Percentiles rank a stretch among this genome's conserved stretches.
Conservation (phyloP, 2,329 filamentous ascomycete genomes). For the Xylaria sp. region DNA sequence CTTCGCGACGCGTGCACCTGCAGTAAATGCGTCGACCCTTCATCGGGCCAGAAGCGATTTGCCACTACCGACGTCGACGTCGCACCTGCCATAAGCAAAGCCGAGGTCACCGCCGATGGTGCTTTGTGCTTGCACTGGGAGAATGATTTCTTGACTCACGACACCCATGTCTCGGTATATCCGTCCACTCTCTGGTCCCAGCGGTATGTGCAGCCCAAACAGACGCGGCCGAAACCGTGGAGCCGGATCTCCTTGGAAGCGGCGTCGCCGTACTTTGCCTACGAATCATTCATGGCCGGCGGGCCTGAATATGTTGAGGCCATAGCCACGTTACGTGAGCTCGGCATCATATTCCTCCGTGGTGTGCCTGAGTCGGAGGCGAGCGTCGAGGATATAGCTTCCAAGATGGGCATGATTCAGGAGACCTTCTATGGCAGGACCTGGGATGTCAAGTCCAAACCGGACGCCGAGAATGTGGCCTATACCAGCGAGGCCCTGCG, state of each 20-base stretch:
- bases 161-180: slow-evolving; percentile 52
- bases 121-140: slow-evolving; percentile 71
- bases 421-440: slow-evolving; percentile 92
- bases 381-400: slow-evolving; percentile 74
- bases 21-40: slow-evolving; percentile 65
- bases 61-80: slow-evolving; percentile 71
- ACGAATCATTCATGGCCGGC: slow-evolving; percentile 74
- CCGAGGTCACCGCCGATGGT: slow-evolving; percentile 49
- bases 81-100: slow-evolving; percentile 53
- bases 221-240: slow-evolving; percentile 22
- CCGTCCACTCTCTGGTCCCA: slow-evolving; percentile 35
- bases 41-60: slow-evolving; percentile 72
- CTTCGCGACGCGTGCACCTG: slow-evolving; percentile 71
- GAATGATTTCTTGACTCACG: slow-evolving; percentile 54
- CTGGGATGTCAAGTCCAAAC: slow-evolving; percentile 88
- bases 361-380: slow-evolving; percentile 76
- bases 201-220: not conserved
- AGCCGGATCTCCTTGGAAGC: slow-evolving; percentile 53
- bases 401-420: slow-evolving; percentile 80
- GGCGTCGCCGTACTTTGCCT: slow-evolving; percentile 69
- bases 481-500: slow-evolving; percentile 86
- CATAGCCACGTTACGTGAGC: slow-evolving; percentile 69
- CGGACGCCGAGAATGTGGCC: slow-evolving; percentile 88
- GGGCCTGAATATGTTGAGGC: slow-evolving; percentile 69
- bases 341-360: slow-evolving; percentile 81